phyloP scores from a whole-genome alignment of 228 moss, liverwort and hornwort genomes.

The Sphagnum magellanicum region DNA sequence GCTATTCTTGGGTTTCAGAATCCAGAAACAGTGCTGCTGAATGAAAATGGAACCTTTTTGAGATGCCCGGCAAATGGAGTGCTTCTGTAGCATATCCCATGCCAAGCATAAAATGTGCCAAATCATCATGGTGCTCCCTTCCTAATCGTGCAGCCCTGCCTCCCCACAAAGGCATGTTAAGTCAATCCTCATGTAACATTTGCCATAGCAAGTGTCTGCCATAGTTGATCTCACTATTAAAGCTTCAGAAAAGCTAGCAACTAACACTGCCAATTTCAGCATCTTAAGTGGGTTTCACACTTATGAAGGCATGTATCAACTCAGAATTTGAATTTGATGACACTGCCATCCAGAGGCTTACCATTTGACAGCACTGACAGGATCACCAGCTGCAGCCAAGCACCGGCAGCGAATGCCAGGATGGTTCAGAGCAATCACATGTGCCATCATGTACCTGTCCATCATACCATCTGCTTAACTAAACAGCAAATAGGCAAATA shows the following conservation, averaged over 20 bases:
- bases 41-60: slow-evolving; percentile 55
- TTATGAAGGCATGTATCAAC: too few species aligned
- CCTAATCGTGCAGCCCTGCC: slow-evolving; percentile 91
- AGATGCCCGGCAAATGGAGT: slow-evolving; percentile 91
- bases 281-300: too few species aligned
- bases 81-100: slow-evolving; percentile 99
- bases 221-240: too few species aligned
- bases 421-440: slow-evolving; percentile 85
- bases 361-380: slow-evolving; percentile 99
- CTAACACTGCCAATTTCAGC: too few species aligned
- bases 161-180: neutral
- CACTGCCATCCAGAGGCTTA: slow-evolving; percentile 13
- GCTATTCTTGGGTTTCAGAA: too few species aligned
- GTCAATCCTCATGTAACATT: neutral
- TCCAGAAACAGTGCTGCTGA: too few species aligned
- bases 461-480: neutral
- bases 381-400: slow-evolving; percentile 97
- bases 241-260: too few species aligned
- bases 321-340: too few species aligned
- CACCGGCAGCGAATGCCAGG: slow-evolving; percentile 99
- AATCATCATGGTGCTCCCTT: slow-evolving; percentile 98
- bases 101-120: slow-evolving; percentile 93
- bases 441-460: slow-evolving; percentile 85
- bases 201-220: too few species aligned
- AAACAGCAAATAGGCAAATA: neutral